A percentile compares a stretch with the other conserved stretches of the same genome.
These are phyloP conservation scores for Metschnikowia gelsemii DNA, from an alignment of 805 yeast species.

Conservation along the genomic window DNA sequence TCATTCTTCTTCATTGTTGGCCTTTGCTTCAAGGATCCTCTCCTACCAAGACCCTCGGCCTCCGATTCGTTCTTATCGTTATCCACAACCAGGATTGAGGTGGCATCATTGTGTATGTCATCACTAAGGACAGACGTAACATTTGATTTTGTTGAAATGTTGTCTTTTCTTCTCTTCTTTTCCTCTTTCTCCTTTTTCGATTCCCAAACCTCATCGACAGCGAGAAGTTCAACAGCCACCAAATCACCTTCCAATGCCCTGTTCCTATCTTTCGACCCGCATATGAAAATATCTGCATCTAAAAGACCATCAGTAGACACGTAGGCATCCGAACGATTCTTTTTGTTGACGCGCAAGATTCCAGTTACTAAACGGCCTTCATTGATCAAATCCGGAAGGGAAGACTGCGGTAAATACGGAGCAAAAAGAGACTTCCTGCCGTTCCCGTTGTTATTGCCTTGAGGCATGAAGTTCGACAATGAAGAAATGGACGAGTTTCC, in stretches of 20 bases:
- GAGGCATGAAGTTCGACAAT: slow-evolving; percentile 38
- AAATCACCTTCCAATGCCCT: slow-evolving; percentile 96
- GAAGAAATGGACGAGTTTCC: slow-evolving; percentile 61
- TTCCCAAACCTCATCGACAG: slow-evolving; percentile 97
- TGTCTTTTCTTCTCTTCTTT: slow-evolving; percentile 85
- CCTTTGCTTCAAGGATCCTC: slow-evolving; percentile 89
- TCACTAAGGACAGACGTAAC: slow-evolving; percentile 48
- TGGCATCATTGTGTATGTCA: slow-evolving; percentile 80
- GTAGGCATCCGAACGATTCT: slow-evolving; percentile 95
- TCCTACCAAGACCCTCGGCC: slow-evolving; percentile 50
- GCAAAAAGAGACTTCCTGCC: slow-evolving; percentile 84
- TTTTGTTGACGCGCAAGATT: slow-evolving; percentile 87
- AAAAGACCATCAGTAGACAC: slow-evolving; percentile 95
- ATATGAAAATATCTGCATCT: slow-evolving; percentile 95
- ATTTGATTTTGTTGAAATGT: slow-evolving; percentile 37
- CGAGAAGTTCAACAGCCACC: slow-evolving; percentile 91
- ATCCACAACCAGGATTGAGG: slow-evolving; percentile 48
- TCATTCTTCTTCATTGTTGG: slow-evolving; percentile 97
- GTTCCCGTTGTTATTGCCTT: slow-evolving; percentile 33
- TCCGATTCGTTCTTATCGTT: slow-evolving; percentile 36
- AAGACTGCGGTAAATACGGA: slow-evolving; percentile 91
- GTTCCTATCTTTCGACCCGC: slow-evolving; percentile 97
- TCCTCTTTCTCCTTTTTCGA: slow-evolving; percentile 96
- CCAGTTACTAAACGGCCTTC: slow-evolving; percentile 95
- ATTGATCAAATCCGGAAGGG: slow-evolving; percentile 81